Percentiles rank a stretch among this genome's conserved stretches.
These are phyloP conservation scores for Schrenkiella parvula DNA, from an alignment of 345 rosid species.

Conservation along the genomic window DNA sequence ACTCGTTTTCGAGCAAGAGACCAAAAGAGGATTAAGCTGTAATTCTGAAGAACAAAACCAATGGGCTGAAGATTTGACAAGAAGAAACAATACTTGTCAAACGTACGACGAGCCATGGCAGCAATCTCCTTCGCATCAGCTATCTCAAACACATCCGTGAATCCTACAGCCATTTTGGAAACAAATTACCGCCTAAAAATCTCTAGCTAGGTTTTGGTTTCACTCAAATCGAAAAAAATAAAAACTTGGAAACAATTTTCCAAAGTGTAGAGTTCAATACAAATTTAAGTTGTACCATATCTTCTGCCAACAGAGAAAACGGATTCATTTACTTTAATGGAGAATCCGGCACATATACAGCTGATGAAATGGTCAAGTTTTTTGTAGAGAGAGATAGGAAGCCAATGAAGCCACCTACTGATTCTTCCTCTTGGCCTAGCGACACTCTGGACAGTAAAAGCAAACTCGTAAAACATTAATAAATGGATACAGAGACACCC, in stretches of 20 bases:
- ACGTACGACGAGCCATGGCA: constrained; percentile 54
- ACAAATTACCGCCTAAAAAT: not conserved
- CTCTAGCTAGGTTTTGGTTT: not conserved
- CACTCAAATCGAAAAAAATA: not conserved
- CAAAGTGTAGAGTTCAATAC: not conserved
- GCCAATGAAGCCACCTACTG: constrained; percentile 74
- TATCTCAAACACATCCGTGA: constrained; percentile 46
- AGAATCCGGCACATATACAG: constrained; percentile 32
- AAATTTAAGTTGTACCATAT: constrained; percentile 34
- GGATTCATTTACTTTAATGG: not conserved
- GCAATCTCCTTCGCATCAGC: constrained; percentile 83
- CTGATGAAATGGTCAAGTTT: constrained; percentile 35
- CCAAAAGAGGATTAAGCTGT: not conserved
- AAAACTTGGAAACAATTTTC: not conserved
- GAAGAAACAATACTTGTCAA: constrained; percentile 43
- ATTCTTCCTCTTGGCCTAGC: constrained; percentile 77
- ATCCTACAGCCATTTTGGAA: constrained; percentile 36
- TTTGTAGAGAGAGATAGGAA: constrained; percentile 68
- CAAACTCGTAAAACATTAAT: not conserved
- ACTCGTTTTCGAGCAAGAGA: not conserved
- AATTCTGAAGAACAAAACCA: not conserved
- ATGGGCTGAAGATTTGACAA: not conserved
- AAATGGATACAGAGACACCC: constrained; percentile 3
- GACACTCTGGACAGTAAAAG: constrained; percentile 50
- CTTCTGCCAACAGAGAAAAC: constrained; percentile 21